Conservation (phyloP, 1,284 basidiomycete genomes). For the Amylostereum areolatum region DNA sequence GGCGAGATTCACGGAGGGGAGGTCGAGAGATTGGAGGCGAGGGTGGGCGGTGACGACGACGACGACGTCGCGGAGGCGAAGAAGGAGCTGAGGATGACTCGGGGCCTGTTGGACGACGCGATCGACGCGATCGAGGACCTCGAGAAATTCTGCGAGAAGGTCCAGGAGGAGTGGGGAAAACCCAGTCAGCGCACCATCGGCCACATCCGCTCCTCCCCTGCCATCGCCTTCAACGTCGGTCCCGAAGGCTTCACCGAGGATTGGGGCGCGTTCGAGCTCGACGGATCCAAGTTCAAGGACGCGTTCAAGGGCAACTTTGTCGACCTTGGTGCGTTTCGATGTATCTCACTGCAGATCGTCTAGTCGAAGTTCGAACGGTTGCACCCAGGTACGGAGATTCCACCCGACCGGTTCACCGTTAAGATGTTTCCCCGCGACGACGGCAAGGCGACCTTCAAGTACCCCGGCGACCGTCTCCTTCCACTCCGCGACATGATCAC, state of each 20-base stretch:
- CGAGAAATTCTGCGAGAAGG: conserved; percentile 11
- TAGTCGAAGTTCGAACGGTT: conserved; percentile 12
- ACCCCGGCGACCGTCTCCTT: conserved; percentile 22
- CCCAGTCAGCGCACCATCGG: conserved; percentile 23
- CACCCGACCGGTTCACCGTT: conserved; percentile 3
- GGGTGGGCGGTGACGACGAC: background rate
- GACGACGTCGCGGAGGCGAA: conserved; percentile 9
- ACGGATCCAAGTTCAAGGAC: conserved; percentile 17
- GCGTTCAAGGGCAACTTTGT: conserved; percentile 23
- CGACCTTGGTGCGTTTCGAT: conserved; percentile 21
- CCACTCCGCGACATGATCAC: conserved; percentile 17
- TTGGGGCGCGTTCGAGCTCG: conserved; percentile 19
- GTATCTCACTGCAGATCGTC: conserved; percentile 16
- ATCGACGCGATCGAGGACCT: conserved; percentile 10
- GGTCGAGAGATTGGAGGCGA: conserved; percentile 6
- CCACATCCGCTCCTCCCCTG: conserved; percentile 23
- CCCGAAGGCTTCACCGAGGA: conserved; percentile 15
- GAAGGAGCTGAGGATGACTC: conserved; percentile 8
- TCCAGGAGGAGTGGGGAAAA: conserved; percentile 18
- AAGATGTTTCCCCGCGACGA: conserved; percentile 10
- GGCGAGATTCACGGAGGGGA: background rate
- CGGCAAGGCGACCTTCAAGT: conserved; percentile 6
- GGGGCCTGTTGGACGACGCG: conserved; percentile 13
- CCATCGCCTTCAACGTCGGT: conserved; percentile 13
- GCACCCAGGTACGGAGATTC: conserved; percentile 17